Conservation (phyloP, 2,329 filamentous ascomycete genomes). For the Calonectria montana region DNA sequence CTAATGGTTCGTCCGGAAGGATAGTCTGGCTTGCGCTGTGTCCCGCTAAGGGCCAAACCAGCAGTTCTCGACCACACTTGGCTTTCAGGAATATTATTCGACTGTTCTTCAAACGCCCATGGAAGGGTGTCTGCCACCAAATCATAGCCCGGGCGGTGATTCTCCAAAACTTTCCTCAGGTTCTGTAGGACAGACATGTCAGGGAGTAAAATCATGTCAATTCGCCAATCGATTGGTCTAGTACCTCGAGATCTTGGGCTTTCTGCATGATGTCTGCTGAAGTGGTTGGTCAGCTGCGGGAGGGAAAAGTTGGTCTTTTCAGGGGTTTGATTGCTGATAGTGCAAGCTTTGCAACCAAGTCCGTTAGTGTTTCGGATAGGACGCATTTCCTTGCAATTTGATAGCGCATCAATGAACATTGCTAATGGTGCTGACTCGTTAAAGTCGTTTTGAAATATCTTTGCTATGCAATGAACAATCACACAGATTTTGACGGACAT, state of each 20-base stretch:
- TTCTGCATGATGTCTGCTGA: slow-evolving; percentile 58
- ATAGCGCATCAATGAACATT: slow-evolving; percentile 69
- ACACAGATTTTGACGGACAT: slow-evolving; percentile 71
- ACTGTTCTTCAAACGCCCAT: slow-evolving; percentile 42
- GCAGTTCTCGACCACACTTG: not conserved
- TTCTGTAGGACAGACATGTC: slow-evolving; percentile 46
- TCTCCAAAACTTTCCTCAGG: slow-evolving; percentile 43
- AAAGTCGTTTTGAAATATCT: slow-evolving; percentile 68
- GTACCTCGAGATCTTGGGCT: slow-evolving; percentile 34
- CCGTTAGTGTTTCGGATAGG: slow-evolving; percentile 65
- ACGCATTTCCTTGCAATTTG: slow-evolving; percentile 67
- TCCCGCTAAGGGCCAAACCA: not conserved
- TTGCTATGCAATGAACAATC: slow-evolving; percentile 71
- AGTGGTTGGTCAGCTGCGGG: slow-evolving; percentile 69
- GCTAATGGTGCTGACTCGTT: slow-evolving; percentile 65
- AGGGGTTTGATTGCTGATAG: slow-evolving; percentile 49
- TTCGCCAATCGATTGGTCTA: slow-evolving; percentile 54
- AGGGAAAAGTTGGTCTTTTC: slow-evolving; percentile 60
- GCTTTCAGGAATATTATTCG: slow-evolving; percentile 6
- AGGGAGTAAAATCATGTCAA: slow-evolving; percentile 59
- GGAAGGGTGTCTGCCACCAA: slow-evolving; percentile 55
- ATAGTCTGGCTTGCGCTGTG: not conserved
- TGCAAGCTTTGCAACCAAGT: slow-evolving; percentile 67
- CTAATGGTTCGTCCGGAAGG: not conserved
- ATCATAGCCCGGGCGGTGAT: slow-evolving; percentile 47